Evolutionary conservation across 2,329 filamentous ascomycete species (phyloP).

Genomic region (Neopestalotiopsis sp.): DNA sequence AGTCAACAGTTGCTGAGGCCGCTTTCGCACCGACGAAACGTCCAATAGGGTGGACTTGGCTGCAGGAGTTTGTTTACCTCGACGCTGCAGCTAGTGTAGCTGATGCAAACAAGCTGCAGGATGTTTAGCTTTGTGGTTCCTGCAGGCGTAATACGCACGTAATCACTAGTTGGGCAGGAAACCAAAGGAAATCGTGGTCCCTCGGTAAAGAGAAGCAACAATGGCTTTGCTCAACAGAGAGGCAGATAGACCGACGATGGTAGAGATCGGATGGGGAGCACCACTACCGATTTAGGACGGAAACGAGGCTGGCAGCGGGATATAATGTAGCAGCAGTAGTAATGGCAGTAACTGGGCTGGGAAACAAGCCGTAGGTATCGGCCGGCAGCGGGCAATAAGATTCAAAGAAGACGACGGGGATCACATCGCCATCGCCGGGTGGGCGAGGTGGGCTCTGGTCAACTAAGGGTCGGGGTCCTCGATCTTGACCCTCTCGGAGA

Average conservation of each 20-base stretch:
- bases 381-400: background rate
- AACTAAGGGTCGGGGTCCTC: background rate
- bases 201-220: background rate
- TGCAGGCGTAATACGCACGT: background rate
- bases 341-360: background rate
- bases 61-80: slow-evolving; percentile 31
- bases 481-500: slow-evolving; percentile 10
- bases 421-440: slow-evolving; percentile 1
- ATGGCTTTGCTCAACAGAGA: background rate
- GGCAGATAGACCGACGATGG: background rate
- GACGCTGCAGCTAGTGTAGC: slow-evolving; percentile 14
- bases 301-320: slow-evolving; percentile 3
- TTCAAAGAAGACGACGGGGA: slow-evolving; percentile 11
- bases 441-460: slow-evolving; percentile 4
- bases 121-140: slow-evolving; percentile 1
- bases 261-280: background rate
- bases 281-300: background rate
- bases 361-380: background rate
- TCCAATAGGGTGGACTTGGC: slow-evolving; percentile 15
- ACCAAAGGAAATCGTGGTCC: background rate
- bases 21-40: slow-evolving; percentile 1
- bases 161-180: background rate
- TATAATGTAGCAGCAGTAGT: background rate
- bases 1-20: slow-evolving; percentile 11
- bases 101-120: slow-evolving; percentile 7